A percentile compares a stretch with the other conserved stretches of the same genome.
phyloP scores from a whole-genome alignment of 2,329 filamentous ascomycete species.

The Didymella lethalis region DNA sequence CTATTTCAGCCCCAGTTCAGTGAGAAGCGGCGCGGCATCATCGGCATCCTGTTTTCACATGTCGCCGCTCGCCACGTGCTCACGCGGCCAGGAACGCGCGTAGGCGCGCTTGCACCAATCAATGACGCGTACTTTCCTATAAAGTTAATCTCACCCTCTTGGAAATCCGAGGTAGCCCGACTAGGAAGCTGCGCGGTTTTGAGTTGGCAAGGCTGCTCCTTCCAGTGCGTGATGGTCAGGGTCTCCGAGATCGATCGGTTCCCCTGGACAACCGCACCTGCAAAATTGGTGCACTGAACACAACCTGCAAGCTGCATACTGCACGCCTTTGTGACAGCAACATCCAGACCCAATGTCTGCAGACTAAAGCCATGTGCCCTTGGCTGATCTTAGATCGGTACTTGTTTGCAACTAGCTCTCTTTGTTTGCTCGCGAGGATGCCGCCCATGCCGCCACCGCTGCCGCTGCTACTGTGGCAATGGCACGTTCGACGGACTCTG shows the following conservation, averaged over 20 bases:
- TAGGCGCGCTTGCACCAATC: neutral
- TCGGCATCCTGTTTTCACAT: neutral
- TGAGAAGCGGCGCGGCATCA: too few species aligned
- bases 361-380: neutral
- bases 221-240: neutral
- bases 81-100: neutral
- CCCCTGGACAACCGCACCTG: neutral
- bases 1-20: too few species aligned
- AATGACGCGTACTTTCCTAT: slow-evolving; percentile 4
- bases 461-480: neutral
- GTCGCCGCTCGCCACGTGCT: neutral
- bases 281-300: neutral
- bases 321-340: neutral
- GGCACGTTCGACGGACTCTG: neutral
- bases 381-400: neutral
- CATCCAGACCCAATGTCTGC: neutral
- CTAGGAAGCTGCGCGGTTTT: neutral
- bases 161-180: neutral
- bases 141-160: too few species aligned
- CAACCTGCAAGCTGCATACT: neutral
- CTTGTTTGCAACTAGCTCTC: neutral
- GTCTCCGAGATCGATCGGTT: neutral
- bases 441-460: neutral
- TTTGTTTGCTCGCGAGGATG: neutral
- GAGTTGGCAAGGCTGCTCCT: neutral